Base-by-base conservation (phyloP, 352 stramenopile genomes). In the Thraustochytrium striatum region DNA sequence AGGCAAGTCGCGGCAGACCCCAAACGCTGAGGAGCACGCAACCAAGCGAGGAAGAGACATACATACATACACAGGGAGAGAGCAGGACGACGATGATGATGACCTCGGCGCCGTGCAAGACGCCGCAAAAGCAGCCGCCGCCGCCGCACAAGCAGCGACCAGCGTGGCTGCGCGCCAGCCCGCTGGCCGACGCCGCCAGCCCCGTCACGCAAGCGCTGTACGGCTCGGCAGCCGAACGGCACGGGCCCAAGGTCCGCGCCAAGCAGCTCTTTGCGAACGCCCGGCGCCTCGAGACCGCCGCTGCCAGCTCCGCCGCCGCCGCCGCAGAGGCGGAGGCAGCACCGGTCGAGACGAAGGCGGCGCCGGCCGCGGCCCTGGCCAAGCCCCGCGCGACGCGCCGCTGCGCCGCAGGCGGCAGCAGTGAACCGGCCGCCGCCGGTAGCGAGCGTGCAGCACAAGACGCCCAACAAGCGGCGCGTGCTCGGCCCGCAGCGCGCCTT, bases 141-240 rank as follows among this genome's bases (percentile, higher is more conserved):
- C 16, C 59, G 59, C 36, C 13, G 16, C 25, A 32, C 8, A 5
- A 44, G 16, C 25, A n/a, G 58, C 33, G 36, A 30, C 9, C 28
- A 69, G 44, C 28, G 33, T 0, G 13, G 25, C 59, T 8, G 53
- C 59, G 36, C 36, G 41, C n/a, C 35, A 70, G 59, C 59, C 59
- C 59, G 36, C 25, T 8, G 1, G 59, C 50, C 30, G 59, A 70
- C 3, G 35, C 53, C 3, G 19, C 59, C 21, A 70, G 59, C 59
- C 59, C 59, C 5, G 50, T 70, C 59, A 38, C 59, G 21, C 50
- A 70, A 38, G 35, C 53, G 33, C 59, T 70, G 21, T 38, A 53
- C 13, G 59, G 59, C 13, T 21, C 13, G 35, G 2, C 30, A 3
- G 35, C 50, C 21, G 9, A 16, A 9, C 19, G 33, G 28, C 9